Conservation (phyloP, 1,284 basidiomycete species). For the Papiliotrema flavescens region DNA sequence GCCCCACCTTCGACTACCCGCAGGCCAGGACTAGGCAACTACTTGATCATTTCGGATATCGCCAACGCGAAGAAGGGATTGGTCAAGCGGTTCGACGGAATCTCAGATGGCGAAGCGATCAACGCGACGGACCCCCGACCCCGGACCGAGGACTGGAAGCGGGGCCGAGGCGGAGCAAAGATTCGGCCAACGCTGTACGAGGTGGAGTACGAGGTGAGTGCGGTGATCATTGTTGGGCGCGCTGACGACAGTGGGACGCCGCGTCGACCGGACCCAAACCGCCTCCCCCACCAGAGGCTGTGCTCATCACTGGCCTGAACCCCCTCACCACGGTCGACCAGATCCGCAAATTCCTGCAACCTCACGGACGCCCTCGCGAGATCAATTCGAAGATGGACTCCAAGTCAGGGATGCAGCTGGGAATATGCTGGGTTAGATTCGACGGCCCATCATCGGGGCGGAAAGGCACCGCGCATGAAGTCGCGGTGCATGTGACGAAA, state of each 20-base stretch:
- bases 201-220: conserved; percentile 41
- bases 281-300: conserved; percentile 57
- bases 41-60: conserved; percentile 16
- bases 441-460: conserved; percentile 31
- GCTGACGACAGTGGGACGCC: conserved; percentile 61
- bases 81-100: conserved; percentile 39
- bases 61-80: conserved; percentile 20
- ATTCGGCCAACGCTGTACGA: conserved; percentile 25
- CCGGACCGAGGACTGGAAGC: conserved; percentile 17
- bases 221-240: background rate
- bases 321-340: conserved; percentile 65
- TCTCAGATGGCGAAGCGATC: conserved; percentile 23
- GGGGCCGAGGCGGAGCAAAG: conserved; percentile 32
- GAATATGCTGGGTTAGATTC: conserved; percentile 75
- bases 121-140: conserved; percentile 33
- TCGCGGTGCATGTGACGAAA: conserved; percentile 42
- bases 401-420: conserved; percentile 73
- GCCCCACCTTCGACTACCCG: conserved; percentile 19
- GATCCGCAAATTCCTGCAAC: conserved; percentile 65
- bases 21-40: conserved; percentile 32
- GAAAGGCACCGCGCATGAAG: conserved; percentile 38
- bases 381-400: conserved; percentile 79
- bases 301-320: conserved; percentile 71
- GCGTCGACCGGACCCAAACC: conserved; percentile 73
- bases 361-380: conserved; percentile 64